Conservation (phyloP, 805 yeast genomes). For the Yamadazyma scolyti region DNA sequence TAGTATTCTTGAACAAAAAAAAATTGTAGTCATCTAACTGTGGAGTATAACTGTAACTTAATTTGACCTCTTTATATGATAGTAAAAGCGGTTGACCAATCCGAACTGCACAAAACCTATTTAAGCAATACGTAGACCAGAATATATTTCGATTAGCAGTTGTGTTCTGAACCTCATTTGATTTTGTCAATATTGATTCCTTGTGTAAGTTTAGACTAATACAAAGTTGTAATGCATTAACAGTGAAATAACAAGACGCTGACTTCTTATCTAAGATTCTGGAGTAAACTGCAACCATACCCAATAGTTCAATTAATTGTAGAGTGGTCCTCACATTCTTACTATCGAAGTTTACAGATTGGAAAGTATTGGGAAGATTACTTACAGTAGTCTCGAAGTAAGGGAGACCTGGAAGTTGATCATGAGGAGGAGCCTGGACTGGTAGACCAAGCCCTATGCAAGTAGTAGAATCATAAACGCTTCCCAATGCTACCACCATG, state of each 20-base stretch:
- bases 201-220: slow-evolving; percentile 24
- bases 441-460: slow-evolving; percentile 7
- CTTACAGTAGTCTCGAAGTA: slow-evolving; percentile 17
- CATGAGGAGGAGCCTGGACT: slow-evolving; percentile 6
- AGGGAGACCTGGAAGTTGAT: slow-evolving; percentile 17
- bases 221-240: slow-evolving; percentile 23
- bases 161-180: slow-evolving; percentile 1
- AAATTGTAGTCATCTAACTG: slow-evolving; percentile 1
- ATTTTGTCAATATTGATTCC: slow-evolving; percentile 7
- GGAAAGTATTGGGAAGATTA: slow-evolving; percentile 17
- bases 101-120: slow-evolving; percentile 20
- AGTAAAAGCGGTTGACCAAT: slow-evolving; percentile 23
- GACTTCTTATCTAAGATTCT: slow-evolving; percentile 24
- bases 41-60: slow-evolving; percentile 6
- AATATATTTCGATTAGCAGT: slow-evolving; percentile 11
- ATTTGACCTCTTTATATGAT: slow-evolving; percentile 15
- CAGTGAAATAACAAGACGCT: slow-evolving; percentile 19
- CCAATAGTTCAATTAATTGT: slow-evolving; percentile 21
- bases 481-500: slow-evolving; percentile 20
- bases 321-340: slow-evolving; percentile 11
- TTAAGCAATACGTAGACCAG: slow-evolving; percentile 25
- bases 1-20: not conserved
- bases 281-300: slow-evolving; percentile 20
- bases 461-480: slow-evolving; percentile 13
- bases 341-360: slow-evolving; percentile 11